A percentile compares a stretch with the other conserved stretches of the same genome.
Evolutionary conservation across 345 rosid genomes (phyloP).

Genomic region (Salix caprea): DNA sequence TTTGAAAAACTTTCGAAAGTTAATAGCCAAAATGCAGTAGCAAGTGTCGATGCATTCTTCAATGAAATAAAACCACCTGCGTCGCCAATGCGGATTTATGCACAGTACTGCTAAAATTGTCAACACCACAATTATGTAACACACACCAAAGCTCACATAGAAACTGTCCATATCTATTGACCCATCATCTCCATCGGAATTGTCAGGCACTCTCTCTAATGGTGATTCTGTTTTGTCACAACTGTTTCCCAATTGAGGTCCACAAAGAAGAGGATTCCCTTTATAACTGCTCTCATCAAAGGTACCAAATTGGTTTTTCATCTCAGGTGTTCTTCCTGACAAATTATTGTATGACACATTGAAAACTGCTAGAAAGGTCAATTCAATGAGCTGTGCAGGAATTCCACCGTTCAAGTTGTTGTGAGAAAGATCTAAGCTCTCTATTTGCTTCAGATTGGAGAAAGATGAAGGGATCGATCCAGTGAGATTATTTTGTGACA

Average conservation of each 20-base stretch:
- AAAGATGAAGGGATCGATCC: constrained; percentile 21
- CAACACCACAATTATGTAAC: neutral
- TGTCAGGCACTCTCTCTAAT: neutral
- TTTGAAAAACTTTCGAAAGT: neutral
- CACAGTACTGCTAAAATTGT: neutral
- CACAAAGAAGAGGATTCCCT: constrained; percentile 31
- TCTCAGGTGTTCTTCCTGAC: constrained; percentile 13
- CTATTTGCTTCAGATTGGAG: constrained; percentile 23
- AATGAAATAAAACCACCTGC: neutral
- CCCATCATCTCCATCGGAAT: neutral
- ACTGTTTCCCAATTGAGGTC: constrained; percentile 8
- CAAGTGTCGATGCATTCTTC: neutral
- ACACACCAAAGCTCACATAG: neutral
- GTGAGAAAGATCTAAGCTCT: constrained; percentile 34
- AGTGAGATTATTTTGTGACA: constrained; percentile 31
- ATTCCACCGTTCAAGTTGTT: constrained; percentile 23
- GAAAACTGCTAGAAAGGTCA: constrained; percentile 13
- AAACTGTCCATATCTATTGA: constrained; percentile 8
- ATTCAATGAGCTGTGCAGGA: constrained; percentile 17
- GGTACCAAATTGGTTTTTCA: constrained; percentile 19
- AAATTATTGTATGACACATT: constrained; percentile 37
- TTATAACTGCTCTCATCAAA: constrained; percentile 13
- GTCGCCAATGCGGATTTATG: constrained; percentile 16
- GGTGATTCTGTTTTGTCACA: neutral
- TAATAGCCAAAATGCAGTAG: neutral